Conservation (phyloP, 139 green algal genomes). For the Picochlorum sp. region DNA sequence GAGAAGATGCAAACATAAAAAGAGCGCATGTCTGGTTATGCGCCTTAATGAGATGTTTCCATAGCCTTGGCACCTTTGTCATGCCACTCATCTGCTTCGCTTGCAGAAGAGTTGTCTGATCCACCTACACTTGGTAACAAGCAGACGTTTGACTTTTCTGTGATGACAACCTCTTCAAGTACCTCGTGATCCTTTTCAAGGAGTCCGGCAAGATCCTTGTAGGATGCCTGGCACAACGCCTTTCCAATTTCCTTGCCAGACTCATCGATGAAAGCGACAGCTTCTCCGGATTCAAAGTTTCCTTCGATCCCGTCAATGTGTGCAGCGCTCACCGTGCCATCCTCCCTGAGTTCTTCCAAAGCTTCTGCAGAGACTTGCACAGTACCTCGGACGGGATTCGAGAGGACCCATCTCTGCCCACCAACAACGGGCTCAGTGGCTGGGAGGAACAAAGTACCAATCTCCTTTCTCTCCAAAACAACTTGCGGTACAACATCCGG, state of each 20-base stretch:
- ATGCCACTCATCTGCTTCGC: too few species aligned
- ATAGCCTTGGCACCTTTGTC: too few species aligned
- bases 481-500: conserved; percentile 38
- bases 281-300: conserved; percentile 54
- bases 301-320: conserved; percentile 54
- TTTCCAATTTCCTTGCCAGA: conserved; percentile 66
- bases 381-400: too few species aligned
- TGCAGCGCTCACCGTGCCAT: conserved; percentile 67
- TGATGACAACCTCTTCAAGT: not conserved
- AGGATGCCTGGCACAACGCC: conserved; percentile 68
- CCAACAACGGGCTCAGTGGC: conserved; percentile 27
- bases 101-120: too few species aligned
- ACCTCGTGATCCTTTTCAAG: not conserved
- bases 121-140: conserved; percentile 2
- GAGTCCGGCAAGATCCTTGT: not conserved
- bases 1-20: too few species aligned
- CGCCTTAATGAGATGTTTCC: too few species aligned
- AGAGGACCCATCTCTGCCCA: conserved; percentile 71
- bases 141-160: conserved; percentile 7
- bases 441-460: conserved; percentile 55
- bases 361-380: too few species aligned
- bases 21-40: too few species aligned
- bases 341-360: conserved; percentile 24
- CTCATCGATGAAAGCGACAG: conserved; percentile 56
- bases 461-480: conserved; percentile 39